Evolutionary conservation across 2,329 filamentous ascomycete species (phyloP).

Genomic region (Pyrenophora tritici-repentis): DNA sequence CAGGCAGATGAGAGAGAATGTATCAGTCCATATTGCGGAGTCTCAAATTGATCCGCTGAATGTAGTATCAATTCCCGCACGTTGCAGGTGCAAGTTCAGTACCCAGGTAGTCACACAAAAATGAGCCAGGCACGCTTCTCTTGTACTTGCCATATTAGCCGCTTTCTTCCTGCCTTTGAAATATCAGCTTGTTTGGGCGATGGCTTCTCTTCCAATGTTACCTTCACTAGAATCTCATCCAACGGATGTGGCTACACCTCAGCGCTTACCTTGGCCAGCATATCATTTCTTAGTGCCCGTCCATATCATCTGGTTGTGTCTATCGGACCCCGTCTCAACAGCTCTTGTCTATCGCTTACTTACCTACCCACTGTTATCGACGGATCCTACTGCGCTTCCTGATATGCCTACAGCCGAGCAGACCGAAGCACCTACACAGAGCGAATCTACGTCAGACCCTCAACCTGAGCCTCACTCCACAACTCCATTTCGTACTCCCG

Average conservation of each 20-base stretch:
- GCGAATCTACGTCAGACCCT: too few species aligned
- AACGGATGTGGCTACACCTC: not conserved
- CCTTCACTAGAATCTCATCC: not conserved
- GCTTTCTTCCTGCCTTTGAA: not conserved
- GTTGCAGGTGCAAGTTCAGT: too few species aligned
- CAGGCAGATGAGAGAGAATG: too few species aligned
- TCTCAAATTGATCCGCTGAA: too few species aligned
- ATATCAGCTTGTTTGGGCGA: not conserved
- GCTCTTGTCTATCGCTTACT: conserved; percentile 2
- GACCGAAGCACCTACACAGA: not conserved
- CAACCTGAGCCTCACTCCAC: not conserved
- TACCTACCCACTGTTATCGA: not conserved
- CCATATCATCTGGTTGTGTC: not conserved
- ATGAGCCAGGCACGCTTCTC: not conserved
- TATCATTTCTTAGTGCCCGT: not conserved
- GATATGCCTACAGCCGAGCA: not conserved
- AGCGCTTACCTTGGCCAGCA: conserved; percentile 1
- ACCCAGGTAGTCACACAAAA: not conserved
- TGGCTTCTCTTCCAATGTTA: conserved; percentile 1
- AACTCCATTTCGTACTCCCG: not conserved
- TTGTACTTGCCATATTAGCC: not conserved
- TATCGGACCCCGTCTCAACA: not conserved
- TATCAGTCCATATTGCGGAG: too few species aligned
- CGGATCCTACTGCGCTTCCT: not conserved
- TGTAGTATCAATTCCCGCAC: too few species aligned